These are phyloP conservation scores for Micractinium conductrix DNA, from an alignment of 139 green algal genomes.

Conservation along the genomic window DNA sequence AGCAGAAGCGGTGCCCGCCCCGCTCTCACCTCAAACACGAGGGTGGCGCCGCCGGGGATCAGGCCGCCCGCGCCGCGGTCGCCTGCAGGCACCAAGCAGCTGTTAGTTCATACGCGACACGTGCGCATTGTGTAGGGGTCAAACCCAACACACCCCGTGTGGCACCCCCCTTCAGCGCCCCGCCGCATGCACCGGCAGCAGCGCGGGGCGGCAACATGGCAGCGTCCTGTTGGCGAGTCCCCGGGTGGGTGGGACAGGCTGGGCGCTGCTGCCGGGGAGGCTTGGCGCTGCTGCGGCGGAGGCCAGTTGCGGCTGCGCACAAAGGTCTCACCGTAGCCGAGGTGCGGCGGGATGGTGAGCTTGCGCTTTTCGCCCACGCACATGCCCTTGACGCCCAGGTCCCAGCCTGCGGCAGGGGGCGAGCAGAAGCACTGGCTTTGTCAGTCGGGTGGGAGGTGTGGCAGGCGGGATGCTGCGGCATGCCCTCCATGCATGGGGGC, in stretches of 20 bases:
- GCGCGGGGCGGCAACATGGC: not conserved
- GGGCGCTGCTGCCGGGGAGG: not conserved
- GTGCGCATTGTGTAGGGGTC: not conserved
- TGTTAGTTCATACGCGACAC: no score
- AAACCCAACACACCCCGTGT: not conserved
- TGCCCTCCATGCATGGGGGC: no score
- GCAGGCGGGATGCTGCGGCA: not conserved
- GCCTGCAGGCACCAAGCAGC: slow-evolving; percentile 3
- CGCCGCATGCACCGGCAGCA: not conserved
- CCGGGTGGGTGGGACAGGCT: no score
- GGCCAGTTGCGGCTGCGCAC: not conserved
- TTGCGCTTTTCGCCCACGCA: slow-evolving; percentile 68
- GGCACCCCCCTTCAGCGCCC: not conserved
- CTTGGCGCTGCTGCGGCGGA: not conserved
- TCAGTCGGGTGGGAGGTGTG: no score
- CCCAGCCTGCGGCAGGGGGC: slow-evolving; percentile 27
- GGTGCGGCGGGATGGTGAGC: slow-evolving; percentile 55
- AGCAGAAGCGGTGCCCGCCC: not conserved
- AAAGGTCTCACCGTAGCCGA: slow-evolving; percentile 54
- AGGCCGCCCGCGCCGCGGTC: slow-evolving; percentile 41
- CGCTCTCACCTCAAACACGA: slow-evolving; percentile 37
- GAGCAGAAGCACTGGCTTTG: no score
- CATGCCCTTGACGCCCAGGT: slow-evolving; percentile 55
- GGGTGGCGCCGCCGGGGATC: slow-evolving; percentile 35
- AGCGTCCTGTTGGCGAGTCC: no score